Conservation (phyloP, 2,329 filamentous ascomycete genomes). For the Xylaria sp. region DNA sequence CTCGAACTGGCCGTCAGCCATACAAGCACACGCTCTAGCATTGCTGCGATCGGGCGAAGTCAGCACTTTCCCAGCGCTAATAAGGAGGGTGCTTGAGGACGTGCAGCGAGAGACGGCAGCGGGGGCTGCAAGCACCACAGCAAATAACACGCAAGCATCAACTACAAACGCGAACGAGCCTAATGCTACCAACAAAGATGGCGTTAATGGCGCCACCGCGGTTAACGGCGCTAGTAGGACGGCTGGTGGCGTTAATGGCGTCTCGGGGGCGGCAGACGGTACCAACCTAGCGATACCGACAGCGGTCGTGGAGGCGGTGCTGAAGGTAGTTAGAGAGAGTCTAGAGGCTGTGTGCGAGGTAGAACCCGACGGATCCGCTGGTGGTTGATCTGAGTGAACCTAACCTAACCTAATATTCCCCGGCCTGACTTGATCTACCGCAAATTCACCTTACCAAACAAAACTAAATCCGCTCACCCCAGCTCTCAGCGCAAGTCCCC, state of each 20-base stretch:
- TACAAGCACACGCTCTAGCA: conserved; percentile 69
- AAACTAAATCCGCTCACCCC: background rate
- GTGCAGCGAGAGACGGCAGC: conserved; percentile 63
- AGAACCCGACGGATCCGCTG: conserved; percentile 46
- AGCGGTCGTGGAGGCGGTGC: conserved; percentile 69
- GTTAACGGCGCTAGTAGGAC: conserved; percentile 37
- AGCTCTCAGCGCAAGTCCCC: background rate
- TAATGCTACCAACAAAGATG: conserved; percentile 33
- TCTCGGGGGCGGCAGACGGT: conserved; percentile 42
- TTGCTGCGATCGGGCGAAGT: conserved; percentile 70
- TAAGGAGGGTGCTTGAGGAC: conserved; percentile 70
- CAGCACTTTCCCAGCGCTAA: conserved; percentile 69
- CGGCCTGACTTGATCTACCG: background rate
- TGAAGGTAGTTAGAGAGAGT: conserved; percentile 68
- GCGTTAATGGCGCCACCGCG: conserved; percentile 25
- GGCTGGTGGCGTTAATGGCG: conserved; percentile 46
- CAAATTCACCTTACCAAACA: background rate
- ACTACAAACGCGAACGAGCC: conserved; percentile 36
- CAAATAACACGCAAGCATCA: conserved; percentile 29
- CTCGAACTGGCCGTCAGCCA: conserved; percentile 70
- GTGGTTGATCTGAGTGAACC: conserved; percentile 30
- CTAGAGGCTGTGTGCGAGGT: conserved; percentile 63
- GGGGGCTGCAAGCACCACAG: conserved; percentile 40
- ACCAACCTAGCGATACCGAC: conserved; percentile 67
- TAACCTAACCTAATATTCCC: background rate